Conservation (phyloP, 371 early-diverging fungal species). For the Haplosporangium sp. region DNA sequence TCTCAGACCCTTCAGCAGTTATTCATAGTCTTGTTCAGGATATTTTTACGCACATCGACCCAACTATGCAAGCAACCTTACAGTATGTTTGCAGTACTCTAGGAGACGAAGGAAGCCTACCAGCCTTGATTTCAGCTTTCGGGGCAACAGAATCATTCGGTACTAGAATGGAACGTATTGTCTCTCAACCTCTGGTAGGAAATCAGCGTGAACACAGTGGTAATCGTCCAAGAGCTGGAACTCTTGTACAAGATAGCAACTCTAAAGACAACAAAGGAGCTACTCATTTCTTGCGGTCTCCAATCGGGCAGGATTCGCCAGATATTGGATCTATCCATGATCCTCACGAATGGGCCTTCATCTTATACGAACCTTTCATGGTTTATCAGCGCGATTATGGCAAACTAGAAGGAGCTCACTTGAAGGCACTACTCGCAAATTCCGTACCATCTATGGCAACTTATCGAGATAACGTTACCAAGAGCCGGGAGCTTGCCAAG, state of each 20-base stretch:
- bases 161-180: constrained; percentile 62
- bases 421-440: constrained; percentile 43
- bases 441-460: constrained; percentile 49
- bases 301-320: constrained; percentile 19
- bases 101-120: constrained; percentile 59
- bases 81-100: constrained; percentile 43
- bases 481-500: constrained; percentile 29
- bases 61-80: constrained; percentile 60
- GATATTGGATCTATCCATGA: constrained; percentile 40
- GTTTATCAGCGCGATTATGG: constrained; percentile 73
- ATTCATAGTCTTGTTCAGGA: constrained; percentile 67
- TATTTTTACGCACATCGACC: constrained; percentile 67
- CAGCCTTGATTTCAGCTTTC: constrained; percentile 59
- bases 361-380: constrained; percentile 71
- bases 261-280: constrained; percentile 34
- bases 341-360: constrained; percentile 63
- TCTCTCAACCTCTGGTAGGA: constrained; percentile 60
- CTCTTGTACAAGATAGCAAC: constrained; percentile 23
- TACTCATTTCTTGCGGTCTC: constrained; percentile 5
- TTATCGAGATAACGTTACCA: constrained; percentile 15
- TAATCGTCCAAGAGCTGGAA: constrained; percentile 37
- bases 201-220: constrained; percentile 37
- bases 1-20: constrained; percentile 65
- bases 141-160: constrained; percentile 67
- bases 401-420: constrained; percentile 62